Base-by-base conservation (phyloP, 169 alveolate genomes). In the Babesia caballi region DNA sequence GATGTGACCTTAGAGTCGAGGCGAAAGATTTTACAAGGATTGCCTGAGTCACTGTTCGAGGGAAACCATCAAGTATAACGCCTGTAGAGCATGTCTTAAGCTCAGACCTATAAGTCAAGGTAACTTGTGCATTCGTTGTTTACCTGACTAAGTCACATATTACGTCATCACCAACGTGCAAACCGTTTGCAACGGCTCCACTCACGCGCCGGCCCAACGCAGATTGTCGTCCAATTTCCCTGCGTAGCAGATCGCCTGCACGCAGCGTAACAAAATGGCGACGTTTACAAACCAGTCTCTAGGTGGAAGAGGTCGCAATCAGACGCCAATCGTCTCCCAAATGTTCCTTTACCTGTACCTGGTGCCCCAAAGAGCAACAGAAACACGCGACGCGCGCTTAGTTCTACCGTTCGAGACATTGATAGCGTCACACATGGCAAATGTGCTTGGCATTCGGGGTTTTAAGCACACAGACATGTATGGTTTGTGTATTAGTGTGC, bases 341-440 rank as follows among this genome's bases (percentile, higher is more conserved):
- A 73, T 11, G 84, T 63, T 19, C 84, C 77, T 44, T 73, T 73
- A 8, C 84, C 84, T 32, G 63, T 46, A 8, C 84, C 84, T 25
- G 84, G 84, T 17, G 84, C 56, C 7, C 84, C 84, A 21, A 73
- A 71, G 30, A 71, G 41, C 36, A 71, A 32, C 61, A 73, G 19
- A 8, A 73, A 49, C 4, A 73, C 8, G 27, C 84, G 58, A 11
- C 30, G 65, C 12, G 33, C 35, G 21, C 32, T 35, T 21, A 17
- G 2, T 27, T 25, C 11, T 17, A 0, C 11, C 32, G 33, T 32
- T 32, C 19, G 33, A 30, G 3, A 14, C 66, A 56, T 56, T 15
- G 49, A 35, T 27, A 8, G 23, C 33, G 60, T 27, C n/a, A 19
- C 21, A 27, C 35, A 27, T 8, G 9, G 15, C 40, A 2, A 4